Conservation (phyloP, 2,329 filamentous ascomycete species). For the Fonsecaea multimorphosa region DNA sequence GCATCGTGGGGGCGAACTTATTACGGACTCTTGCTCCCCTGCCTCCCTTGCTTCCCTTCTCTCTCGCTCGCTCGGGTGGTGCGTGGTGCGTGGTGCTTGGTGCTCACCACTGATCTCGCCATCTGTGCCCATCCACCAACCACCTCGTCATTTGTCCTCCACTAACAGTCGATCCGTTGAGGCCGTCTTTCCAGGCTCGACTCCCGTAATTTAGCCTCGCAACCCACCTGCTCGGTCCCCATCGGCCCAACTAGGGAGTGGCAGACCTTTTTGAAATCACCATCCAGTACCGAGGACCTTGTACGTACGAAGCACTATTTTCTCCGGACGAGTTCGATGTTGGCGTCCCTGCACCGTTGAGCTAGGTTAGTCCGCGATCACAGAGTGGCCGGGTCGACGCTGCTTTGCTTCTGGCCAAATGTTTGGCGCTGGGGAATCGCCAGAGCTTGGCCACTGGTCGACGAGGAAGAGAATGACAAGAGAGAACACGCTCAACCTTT, state of each 20-base stretch:
- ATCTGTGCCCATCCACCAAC: slow-evolving; percentile 14
- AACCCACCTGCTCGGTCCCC: background rate
- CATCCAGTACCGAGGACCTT: background rate
- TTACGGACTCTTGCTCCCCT: slow-evolving; percentile 8
- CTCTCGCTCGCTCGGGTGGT: slow-evolving; percentile 3
- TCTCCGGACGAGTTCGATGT: background rate
- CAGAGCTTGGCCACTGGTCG: background rate
- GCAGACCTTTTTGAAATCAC: slow-evolving; percentile 2
- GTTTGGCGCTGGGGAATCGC: background rate
- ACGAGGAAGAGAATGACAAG: background rate
- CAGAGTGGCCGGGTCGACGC: background rate
- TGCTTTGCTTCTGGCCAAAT: background rate
- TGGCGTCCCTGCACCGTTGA: background rate
- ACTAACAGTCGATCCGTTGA: slow-evolving; percentile 5
- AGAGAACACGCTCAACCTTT: background rate
- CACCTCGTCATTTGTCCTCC: background rate
- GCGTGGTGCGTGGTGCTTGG: slow-evolving; percentile 8
- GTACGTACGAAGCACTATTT: background rate
- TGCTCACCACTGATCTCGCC: slow-evolving; percentile 22
- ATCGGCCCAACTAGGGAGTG: background rate
- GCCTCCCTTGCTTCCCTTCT: slow-evolving; percentile 11
- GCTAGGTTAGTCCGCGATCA: background rate
- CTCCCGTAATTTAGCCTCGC: slow-evolving; percentile 23
- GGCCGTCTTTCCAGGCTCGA: slow-evolving; percentile 7
- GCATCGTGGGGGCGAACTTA: slow-evolving; percentile 21